Evolutionary conservation across 371 early-diverging fungal genomes (phyloP).

Genomic region (Mucor circinelloides): DNA sequence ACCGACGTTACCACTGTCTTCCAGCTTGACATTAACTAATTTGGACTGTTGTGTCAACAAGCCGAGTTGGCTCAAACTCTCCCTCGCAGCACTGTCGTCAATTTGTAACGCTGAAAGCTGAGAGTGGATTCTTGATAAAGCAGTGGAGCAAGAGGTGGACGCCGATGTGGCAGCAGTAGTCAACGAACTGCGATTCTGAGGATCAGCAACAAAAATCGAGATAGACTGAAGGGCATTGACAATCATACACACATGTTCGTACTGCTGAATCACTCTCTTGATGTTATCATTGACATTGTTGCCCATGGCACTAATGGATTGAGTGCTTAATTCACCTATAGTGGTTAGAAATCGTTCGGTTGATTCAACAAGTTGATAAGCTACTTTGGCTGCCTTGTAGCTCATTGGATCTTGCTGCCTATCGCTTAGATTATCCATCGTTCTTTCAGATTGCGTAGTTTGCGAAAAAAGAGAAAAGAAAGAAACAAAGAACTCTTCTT

Average conservation of each 20-base stretch:
- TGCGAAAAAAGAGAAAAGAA: not conserved
- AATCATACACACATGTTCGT: not conserved
- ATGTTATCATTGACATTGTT: not conserved
- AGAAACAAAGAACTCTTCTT: not conserved
- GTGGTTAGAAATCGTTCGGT: not conserved
- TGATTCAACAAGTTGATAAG: not conserved
- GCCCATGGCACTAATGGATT: not conserved
- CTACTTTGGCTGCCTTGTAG: not conserved
- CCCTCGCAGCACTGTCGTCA: not conserved
- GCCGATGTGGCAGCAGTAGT: not conserved
- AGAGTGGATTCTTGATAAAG: not conserved
- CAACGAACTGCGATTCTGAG: not conserved
- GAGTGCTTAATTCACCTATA: not conserved
- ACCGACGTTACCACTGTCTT: not conserved
- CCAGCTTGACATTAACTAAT: not conserved
- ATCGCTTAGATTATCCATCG: not conserved
- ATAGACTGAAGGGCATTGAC: not conserved
- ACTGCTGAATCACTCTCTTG: not conserved
- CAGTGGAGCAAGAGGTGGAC: not conserved
- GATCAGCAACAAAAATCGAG: not conserved
- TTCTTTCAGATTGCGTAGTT: not conserved
- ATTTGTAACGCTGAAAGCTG: not conserved
- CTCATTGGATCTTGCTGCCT: not conserved
- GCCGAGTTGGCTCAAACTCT: not conserved
- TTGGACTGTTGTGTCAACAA: not conserved